Base-by-base conservation (phyloP, 805 yeast genomes). In the Blastobotrys attinorum region DNA sequence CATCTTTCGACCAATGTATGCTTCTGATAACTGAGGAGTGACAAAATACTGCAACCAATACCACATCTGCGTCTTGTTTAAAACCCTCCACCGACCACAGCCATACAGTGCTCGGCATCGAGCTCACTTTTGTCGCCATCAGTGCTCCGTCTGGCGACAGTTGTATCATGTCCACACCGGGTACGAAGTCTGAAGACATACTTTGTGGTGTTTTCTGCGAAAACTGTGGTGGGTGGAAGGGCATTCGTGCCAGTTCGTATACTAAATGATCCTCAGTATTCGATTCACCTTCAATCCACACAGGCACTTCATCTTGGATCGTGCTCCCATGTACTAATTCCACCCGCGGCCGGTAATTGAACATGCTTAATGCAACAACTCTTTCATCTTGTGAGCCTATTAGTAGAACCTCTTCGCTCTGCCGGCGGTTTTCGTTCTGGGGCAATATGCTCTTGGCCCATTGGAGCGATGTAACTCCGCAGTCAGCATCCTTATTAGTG, bases 101-200 rank as follows among this genome's bases (percentile, higher is more conserved):
- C 53, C 54, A 53, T 3, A 51, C 49, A 5, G 51, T 25, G 29
- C 46, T 32, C 5, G 56, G 54, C 47, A 37, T 39, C 4, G 53
- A 42, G 6, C 36, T 35, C 5, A 38, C 37, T 10, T 17, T 34
- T 10, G 47, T 42, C 3, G 55, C 57, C 10, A 52, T 11, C 7
- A 39, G 33, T 18, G 33, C 16, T 6, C 47, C 43, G 23, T 37
- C 40, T 3, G 47, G 39, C 16, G 54, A 48, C 13, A 48, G 25
- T 23, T 46, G 36, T 35, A 53, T 22, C 4, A 34, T 21, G 3
- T 23, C 11, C 13, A 53, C 42, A 8, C 39, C 33, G n/a, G 29
- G 25, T 13, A 35, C 13, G 5, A 13, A 31, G 11, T 11, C 25
- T 4, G 27, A n/a, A 2, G 13, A 18, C 3, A 27, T 17, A 33